Evolutionary conservation across 805 yeast species (phyloP), one percentile per base, ranked within the genome.

Genomic region (Barnettozyma californica): DNA sequence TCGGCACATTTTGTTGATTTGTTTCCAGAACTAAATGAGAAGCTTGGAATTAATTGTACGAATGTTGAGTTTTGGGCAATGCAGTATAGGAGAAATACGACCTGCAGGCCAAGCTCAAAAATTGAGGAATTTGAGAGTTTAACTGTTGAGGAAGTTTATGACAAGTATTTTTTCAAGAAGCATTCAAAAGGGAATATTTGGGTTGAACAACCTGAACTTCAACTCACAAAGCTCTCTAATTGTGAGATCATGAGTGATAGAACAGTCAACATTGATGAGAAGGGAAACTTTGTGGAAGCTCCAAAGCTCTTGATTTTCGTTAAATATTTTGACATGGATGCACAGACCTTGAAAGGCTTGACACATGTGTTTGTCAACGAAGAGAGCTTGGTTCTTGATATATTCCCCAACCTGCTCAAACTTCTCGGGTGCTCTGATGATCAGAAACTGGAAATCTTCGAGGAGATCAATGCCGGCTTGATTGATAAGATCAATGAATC

Each of bases 11-110:
- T 83, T 47, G 60, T 66, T 4, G 77, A 76, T 10, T 63, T 88
- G 9, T 75, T 72, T 53, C 72, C 75, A 21, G 61, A 65, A n/a
- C 69, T 85, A 9, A 76, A 78, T 1, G 68, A 71, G 35, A 62
- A 64, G 18, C 61, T 80, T 20, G 75, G 73, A 14, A 57, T 68
- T 13, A 61, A 65, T 21, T 56, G 64, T 1, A 53, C 65, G 13
- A 55, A 63, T 31, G 74, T 84, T 40, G 71, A 84, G 47, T 75
- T 86, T 52, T 80, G 94, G 82, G 67, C 76, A 20, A 73, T 87
- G 68, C 77, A 76, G 13, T 79, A 77, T 56, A 74, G 96, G 43
- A 78, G 82, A 54, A 87, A 88, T 63, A 77, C 75, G 52, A 86
- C 97, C 0, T 66, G 77, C 43, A 75, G 97, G 55, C 78, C 88